Base-by-base conservation (phyloP, 2,329 filamentous ascomycete species). In the Ceratocystiopsis minuta region DNA sequence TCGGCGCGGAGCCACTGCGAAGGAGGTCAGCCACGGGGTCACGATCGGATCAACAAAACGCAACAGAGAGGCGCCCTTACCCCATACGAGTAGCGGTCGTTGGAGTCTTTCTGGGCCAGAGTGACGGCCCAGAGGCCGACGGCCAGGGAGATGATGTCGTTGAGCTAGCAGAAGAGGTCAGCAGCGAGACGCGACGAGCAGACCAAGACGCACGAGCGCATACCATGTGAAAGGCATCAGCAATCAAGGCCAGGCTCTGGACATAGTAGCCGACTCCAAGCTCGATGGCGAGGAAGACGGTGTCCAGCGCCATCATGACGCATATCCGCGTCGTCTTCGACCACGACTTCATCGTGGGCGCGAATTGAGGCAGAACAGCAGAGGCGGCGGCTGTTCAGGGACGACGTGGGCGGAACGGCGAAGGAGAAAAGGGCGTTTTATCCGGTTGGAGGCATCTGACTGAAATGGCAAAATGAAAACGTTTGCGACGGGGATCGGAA, bases 141-240 rank as follows among this genome's bases (percentile, higher is more conserved):
- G 43, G 79, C 72, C 14, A 98, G 67, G 1, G 90, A 96, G 46
- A 98, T 79, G 52, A 98, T 90, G 72, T 98, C 90, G 66, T 98
- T 98, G 46, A 98, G 69, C 81, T 86, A 46, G 28, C 7, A 10
- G 15, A n/a, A n/a, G 17, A 33, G 37, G 36, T 38, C 50, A 28
- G 34, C 24, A 33, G 4, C 20, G 20, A 28, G 34, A 20, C 32
- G 4, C 20, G 20, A 11, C 2, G 24, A 24, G 10, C 6, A 18
- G 37, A 34, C 12, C 20, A 40, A 34, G 13, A 36, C 31, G 16
- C 15, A 16, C 28, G 14, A 16, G 17, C 44, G 43, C 37, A 24
- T 36, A 28, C 81, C 90, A 98, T 98, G 63, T 98, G 90, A 60
- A 98, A 98, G 46, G 90, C 86, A 65, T 98, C 90, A 42, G 90